A percentile compares a stretch with the other conserved stretches of the same genome.
Conservation (phyloP, 1,284 basidiomycete species). For the Porogramme epimiltina region DNA sequence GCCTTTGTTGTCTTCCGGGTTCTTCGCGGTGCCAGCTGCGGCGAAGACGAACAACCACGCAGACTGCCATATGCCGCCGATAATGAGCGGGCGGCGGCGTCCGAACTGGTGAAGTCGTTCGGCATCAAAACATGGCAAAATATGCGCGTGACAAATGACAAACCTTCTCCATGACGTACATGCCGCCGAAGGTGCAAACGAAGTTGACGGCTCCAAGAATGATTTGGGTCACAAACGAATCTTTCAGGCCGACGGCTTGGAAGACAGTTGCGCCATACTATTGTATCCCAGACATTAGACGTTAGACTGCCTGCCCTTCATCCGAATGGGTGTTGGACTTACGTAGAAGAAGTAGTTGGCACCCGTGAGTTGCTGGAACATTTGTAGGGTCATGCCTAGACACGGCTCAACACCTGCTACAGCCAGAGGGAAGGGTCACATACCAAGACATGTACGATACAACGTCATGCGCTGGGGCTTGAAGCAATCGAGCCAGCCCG, state of each 20-base stretch:
- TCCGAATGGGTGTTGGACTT: constrained; percentile 10
- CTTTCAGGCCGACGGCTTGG: constrained; percentile 63
- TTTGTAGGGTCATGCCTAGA: constrained; percentile 63
- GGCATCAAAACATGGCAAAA: neutral
- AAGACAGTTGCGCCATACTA: constrained; percentile 72
- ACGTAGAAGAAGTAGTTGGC: constrained; percentile 66
- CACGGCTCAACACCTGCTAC: neutral
- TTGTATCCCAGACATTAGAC: too few relatives aligned
- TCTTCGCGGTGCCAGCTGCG: constrained; percentile 68
- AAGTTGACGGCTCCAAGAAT: constrained; percentile 76
- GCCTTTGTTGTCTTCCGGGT: constrained; percentile 47
- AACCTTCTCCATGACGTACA: constrained; percentile 71
- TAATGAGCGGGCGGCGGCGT: constrained; percentile 61
- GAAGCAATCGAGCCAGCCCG: constrained; percentile 68
- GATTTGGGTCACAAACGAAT: constrained; percentile 74
- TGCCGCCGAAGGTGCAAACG: constrained; percentile 66
- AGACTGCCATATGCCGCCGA: constrained; percentile 75
- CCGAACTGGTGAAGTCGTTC: constrained; percentile 50
- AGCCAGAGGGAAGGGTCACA: constrained; percentile 1
- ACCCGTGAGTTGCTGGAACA: constrained; percentile 55
- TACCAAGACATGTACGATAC: constrained; percentile 59
- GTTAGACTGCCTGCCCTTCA: neutral
- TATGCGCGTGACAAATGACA: constrained; percentile 13
- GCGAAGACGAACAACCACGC: constrained; percentile 81
- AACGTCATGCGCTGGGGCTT: constrained; percentile 49